Evolutionary conservation across 2,329 filamentous ascomycete genomes (phyloP).

Genomic region (Cytospora chrysosperma): DNA sequence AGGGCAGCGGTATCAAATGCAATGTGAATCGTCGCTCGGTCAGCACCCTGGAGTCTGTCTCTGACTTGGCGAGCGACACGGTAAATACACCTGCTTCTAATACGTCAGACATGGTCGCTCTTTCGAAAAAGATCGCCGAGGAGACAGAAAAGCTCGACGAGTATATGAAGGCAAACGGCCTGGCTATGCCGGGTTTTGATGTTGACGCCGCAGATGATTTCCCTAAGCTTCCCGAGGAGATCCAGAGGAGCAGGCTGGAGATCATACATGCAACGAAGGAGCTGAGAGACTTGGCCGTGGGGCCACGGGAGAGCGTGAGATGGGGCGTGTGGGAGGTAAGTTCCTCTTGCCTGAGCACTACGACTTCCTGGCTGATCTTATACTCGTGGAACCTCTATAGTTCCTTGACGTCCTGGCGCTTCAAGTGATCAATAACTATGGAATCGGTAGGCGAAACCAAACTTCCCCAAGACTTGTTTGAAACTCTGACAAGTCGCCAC

Average conservation of each 20-base stretch:
- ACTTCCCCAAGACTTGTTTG: neutral
- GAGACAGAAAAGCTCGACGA: slow-evolving; percentile 51
- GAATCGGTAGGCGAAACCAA: slow-evolving; percentile 42
- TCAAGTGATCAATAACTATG: slow-evolving; percentile 50
- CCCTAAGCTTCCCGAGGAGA: slow-evolving; percentile 45
- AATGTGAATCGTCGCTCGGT: neutral
- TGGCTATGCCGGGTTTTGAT: slow-evolving; percentile 46
- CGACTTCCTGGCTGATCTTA: neutral
- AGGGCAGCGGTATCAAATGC: neutral
- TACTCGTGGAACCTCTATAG: slow-evolving; percentile 32
- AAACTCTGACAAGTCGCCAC: neutral
- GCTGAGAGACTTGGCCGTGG: slow-evolving; percentile 47
- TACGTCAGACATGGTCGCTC: slow-evolving; percentile 41
- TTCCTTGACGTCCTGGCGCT: slow-evolving; percentile 51
- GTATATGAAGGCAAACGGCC: slow-evolving; percentile 44
- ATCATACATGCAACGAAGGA: slow-evolving; percentile 50
- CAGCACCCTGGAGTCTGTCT: neutral
- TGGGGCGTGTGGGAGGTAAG: slow-evolving; percentile 54
- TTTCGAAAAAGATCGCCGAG: slow-evolving; percentile 47
- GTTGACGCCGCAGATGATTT: slow-evolving; percentile 46
- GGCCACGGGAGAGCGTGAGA: slow-evolving; percentile 50
- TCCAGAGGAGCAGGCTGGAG: slow-evolving; percentile 45
- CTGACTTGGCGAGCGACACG: slow-evolving; percentile 2
- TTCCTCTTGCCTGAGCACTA: slow-evolving; percentile 12
- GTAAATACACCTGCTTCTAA: slow-evolving; percentile 5